Base-by-base conservation (phyloP, 305 asterid species). In the Fraxinus velutina region DNA sequence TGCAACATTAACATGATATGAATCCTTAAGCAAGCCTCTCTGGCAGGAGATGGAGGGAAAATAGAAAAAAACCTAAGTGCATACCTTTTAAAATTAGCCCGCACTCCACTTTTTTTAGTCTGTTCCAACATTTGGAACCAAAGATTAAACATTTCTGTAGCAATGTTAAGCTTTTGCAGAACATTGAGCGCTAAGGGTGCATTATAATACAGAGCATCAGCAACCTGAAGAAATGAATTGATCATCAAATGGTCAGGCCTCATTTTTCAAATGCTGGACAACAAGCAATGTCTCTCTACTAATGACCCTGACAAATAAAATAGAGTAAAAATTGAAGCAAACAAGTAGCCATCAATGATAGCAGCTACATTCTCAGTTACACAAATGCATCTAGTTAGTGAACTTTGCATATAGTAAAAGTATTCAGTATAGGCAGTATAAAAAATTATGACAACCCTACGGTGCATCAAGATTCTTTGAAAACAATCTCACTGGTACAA, bases 121-220 rank as follows among this genome's bases (percentile, higher is more conserved):
- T 96, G 94, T 80, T 92, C 94, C 86, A 96, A 83, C 98, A 96
- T 91, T 81, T 92, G 96, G 89, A 96, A 96, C 99, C 99, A 96
- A 76, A 94, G 97, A 89, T 82, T 90, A 89, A 96, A 96, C 75
- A 96, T 89, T 79, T 96, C 96, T 19, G 98, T 88, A 57, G 95
- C 93, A 78, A 93, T 91, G 82, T 92, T 93, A 80, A 93, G 97
- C 92, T 92, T 96, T 87, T 94, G 97, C 84, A 96, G 86, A 83
- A 93, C 86, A 88, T 71, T 90, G 80, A 94, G 93, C 1, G 98
- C 86, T 83, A 93, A 82, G 4, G 89, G 80, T 57, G 99, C 88
- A 90, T 94, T 96, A 78, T 96, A 96, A 85, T 92, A 96, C 71
- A 96, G 94, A 83, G 98, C 94, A 89, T 94, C 97, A 81, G 99